phyloP scores from a whole-genome alignment of 2,329 filamentous ascomycete species.

The Dryadomyces quercus-mongolicae region DNA sequence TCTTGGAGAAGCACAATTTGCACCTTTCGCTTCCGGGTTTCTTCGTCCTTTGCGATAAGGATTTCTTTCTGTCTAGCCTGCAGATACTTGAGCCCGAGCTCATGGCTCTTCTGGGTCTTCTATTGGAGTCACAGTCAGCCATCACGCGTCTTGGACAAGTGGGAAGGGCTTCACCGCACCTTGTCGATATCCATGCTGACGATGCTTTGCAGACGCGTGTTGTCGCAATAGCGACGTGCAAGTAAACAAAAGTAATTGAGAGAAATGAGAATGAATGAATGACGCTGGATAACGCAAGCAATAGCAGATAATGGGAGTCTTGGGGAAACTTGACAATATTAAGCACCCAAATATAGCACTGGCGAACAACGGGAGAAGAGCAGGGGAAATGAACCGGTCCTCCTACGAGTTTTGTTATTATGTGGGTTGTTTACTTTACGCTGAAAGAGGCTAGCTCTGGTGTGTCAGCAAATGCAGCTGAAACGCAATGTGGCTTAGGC shows the following conservation, averaged over 20 bases:
- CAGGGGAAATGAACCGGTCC: neutral
- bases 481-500: too few species aligned
- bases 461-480: neutral
- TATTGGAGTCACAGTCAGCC: constrained; percentile 14
- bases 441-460: neutral
- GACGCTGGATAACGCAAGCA: neutral
- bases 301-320: neutral
- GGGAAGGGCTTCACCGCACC: constrained; percentile 16
- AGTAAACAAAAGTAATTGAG: neutral
- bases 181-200: constrained; percentile 23
- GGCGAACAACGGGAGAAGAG: neutral
- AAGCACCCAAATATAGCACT: neutral
- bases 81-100: constrained; percentile 60
- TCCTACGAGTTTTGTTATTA: constrained; percentile 3
- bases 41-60: constrained; percentile 62
- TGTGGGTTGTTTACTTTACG: constrained; percentile 11
- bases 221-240: neutral
- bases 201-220: neutral
- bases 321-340: neutral
- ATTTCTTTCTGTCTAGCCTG: constrained; percentile 51
- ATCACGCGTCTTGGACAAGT: neutral
- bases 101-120: constrained; percentile 33
- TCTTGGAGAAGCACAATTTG: constrained; percentile 61
- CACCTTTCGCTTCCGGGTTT: constrained; percentile 55
- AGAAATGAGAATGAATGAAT: neutral